Evolutionary conservation across 2,329 filamentous ascomycete genomes (phyloP).

Genomic region (Colletotrichum lindemuthianum): DNA sequence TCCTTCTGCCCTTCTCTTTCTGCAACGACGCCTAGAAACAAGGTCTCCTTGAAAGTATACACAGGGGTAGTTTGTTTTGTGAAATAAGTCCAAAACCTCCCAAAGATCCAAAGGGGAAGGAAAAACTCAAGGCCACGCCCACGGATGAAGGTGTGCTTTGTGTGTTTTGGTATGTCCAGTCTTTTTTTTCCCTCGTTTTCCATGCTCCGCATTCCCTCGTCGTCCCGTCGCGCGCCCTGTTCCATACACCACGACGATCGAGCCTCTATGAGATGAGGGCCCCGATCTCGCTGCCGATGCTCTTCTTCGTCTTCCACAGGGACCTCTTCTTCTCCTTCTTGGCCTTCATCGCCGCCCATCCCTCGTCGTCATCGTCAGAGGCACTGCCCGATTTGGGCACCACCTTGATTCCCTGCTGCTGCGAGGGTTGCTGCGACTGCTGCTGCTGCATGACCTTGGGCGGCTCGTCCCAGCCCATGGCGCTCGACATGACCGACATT

Average conservation of each 20-base stretch:
- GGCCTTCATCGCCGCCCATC: conserved; percentile 76
- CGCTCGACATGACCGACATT: conserved; percentile 54
- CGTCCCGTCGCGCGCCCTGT: neutral
- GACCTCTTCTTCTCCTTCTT: conserved; percentile 75
- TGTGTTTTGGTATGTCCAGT: conserved; percentile 30
- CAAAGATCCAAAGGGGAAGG: neutral
- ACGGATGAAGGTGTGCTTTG: neutral
- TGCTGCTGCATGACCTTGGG: conserved; percentile 50
- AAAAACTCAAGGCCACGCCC: conserved; percentile 3
- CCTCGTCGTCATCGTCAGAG: conserved; percentile 71
- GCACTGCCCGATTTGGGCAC: conserved; percentile 53
- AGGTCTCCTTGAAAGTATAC: conserved; percentile 32
- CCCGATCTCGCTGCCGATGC: conserved; percentile 57
- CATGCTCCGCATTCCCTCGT: neutral
- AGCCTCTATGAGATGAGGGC: conserved; percentile 53
- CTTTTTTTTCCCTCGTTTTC: conserved; percentile 17
- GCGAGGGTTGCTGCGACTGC: neutral
- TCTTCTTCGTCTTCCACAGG: conserved; percentile 72
- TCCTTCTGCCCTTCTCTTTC: conserved; percentile 24
- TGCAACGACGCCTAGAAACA: conserved; percentile 16
- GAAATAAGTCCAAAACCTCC: conserved; percentile 1
- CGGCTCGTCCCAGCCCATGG: conserved; percentile 44
- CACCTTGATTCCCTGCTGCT: conserved; percentile 41
- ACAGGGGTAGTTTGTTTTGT: conserved; percentile 8
- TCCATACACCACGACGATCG: no score